Base-by-base conservation (phyloP, 83 land plant genomes). In the Thuja plicata region DNA sequence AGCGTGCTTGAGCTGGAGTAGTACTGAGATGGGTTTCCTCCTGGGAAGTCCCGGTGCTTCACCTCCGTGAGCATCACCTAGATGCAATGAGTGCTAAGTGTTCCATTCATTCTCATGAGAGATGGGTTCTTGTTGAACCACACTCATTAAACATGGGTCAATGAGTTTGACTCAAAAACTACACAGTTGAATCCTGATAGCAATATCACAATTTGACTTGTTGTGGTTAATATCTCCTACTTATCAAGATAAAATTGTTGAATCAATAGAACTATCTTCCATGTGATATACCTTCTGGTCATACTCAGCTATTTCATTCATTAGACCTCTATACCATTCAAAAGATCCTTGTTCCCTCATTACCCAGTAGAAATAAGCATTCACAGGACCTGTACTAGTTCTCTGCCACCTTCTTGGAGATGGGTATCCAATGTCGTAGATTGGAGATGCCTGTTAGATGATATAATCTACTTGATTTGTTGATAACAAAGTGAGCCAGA, bases 291-390 rank as follows among this genome's bases (percentile, higher is more conserved):
- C 98, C 48, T 93, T 50, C 6, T 86, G 89, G 70, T 96, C 98
- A 88, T 86, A 88, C 41, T 94, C 96, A 0, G 97, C 93, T 74
- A 96, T 91, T 60, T 96, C 98, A 87, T 96, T 93, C 96, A 95
- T 95, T 87, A 96, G 96, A 17, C 98, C 96, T 92, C 92, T 95
- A 87, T 95, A 96, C 98, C 98, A 96, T 57, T 96, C 97, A 80
- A 96, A 94, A 5, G 98, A 96, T 2, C 96, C 96, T 32, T 92
- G 92, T 76, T 96, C 98, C 71, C 96, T 91, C 62, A 97, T 96
- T 0, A 96, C 96, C 98, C 98, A 95, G 88, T 95, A 96, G 88
- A 96, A 96, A 82, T 95, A 96, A 37, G 97, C 97, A 79, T 76
- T 76, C 80, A 76, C 37, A 35, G 80, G 80, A 40, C 80, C 41